Evolutionary conservation across 176 grass and related monocot genomes (phyloP).

Genomic region (Canna indica): DNA sequence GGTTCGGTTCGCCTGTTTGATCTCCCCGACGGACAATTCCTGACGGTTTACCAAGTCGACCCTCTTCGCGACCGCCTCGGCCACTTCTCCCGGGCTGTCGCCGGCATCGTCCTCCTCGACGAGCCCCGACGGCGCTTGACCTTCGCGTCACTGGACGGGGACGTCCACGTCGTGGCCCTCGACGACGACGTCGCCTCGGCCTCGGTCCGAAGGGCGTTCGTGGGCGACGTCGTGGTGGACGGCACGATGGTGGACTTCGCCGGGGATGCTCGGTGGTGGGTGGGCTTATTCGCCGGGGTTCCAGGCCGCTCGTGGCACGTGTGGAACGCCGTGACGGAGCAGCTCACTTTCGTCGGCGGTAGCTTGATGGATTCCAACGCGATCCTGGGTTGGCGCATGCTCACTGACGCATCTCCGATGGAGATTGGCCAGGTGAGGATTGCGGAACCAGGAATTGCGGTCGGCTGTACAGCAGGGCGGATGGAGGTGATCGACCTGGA

Average conservation of each 20-base stretch:
- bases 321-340: conserved; percentile 26
- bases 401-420: conserved; percentile 10
- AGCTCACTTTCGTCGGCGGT: conserved; percentile 24
- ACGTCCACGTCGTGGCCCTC: conserved; percentile 18
- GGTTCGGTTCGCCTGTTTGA: conserved; percentile 28
- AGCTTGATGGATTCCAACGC: conserved; percentile 21
- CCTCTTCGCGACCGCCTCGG: conserved; percentile 27
- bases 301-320: conserved; percentile 31
- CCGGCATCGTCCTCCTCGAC: conserved; percentile 23
- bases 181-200: not conserved
- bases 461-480: conserved; percentile 23
- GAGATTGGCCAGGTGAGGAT: conserved; percentile 13
- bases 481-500: conserved; percentile 22
- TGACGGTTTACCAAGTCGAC: conserved; percentile 17
- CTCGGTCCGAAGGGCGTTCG: conserved; percentile 5
- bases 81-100: conserved; percentile 24
- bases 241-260: conserved; percentile 32
- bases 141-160: conserved; percentile 22
- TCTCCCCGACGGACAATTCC: conserved; percentile 15
- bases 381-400: conserved; percentile 30
- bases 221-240: conserved; percentile 27
- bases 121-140: conserved; percentile 8
- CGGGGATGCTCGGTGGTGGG: conserved; percentile 25
- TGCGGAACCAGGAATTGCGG: not conserved
- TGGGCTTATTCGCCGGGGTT: conserved; percentile 32